These are phyloP conservation scores for Zygoascus meyerae DNA, from an alignment of 1,139 yeast species.

Conservation along the genomic window DNA sequence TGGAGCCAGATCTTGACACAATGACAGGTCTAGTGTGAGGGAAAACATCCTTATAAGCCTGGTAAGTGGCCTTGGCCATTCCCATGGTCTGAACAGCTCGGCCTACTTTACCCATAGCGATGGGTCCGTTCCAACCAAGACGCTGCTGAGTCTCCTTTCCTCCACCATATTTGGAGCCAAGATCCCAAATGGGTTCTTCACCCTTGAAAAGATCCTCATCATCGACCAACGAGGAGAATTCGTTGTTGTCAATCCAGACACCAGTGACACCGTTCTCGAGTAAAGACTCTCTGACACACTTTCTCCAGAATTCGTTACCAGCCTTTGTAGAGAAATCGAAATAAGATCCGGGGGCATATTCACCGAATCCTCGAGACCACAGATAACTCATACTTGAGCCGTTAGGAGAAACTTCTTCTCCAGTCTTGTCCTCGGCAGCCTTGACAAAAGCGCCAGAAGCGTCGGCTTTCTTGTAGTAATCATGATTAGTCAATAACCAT, in stretches of 20 bases:
- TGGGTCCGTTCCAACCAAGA: constrained; percentile 7
- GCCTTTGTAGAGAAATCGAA: constrained; percentile 12
- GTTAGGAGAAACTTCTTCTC: constrained; percentile 6
- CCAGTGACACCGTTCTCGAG: constrained; percentile 25
- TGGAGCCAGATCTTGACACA: constrained; percentile 18
- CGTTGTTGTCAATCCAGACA: constrained; percentile 39
- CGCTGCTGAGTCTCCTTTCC: constrained; percentile 27
- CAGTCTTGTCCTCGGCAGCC: constrained; percentile 8
- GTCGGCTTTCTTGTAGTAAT: constrained; percentile 11
- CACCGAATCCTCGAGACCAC: constrained; percentile 13
- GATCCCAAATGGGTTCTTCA: constrained; percentile 24
- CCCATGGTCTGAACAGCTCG: constrained; percentile 10
- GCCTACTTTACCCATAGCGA: constrained; percentile 8
- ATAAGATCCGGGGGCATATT: constrained; percentile 10
- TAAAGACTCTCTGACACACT: constrained; percentile 7
- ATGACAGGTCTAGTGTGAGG: constrained; percentile 21
- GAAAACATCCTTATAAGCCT: constrained; percentile 10
- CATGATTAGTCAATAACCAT: constrained; percentile 12
- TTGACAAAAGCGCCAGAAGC: constrained; percentile 11
- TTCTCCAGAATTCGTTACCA: constrained; percentile 11
- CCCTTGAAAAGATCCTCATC: constrained; percentile 20
- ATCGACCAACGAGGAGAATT: constrained; percentile 34
- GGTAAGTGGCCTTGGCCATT: constrained; percentile 20
- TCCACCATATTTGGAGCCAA: constrained; percentile 28
- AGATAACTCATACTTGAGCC: constrained; percentile 10